Evolutionary conservation across 139 green algal genomes (phyloP), one percentile per base, ranked within the genome.

Genomic region (Auxenochlorella pyrenoidosa): DNA sequence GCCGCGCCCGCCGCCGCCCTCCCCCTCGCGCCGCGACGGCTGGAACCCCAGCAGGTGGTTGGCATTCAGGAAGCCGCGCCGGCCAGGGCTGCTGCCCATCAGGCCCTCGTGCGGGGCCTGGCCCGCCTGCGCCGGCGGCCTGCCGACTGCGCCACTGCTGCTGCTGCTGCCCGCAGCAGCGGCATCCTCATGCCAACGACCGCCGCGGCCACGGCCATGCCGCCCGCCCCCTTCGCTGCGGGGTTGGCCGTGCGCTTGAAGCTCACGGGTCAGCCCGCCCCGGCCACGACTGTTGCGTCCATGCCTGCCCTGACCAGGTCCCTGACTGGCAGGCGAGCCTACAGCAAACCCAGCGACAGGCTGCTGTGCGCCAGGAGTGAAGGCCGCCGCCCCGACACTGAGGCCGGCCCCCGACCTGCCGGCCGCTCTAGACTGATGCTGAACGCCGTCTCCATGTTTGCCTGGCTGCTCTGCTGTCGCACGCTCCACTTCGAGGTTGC

Each of bases 1-100:
- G 40, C 63, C 28, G 63, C 63, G 28, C 36, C 79, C 32, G 16
- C 81, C 65, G 63, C 63, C 30, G 63, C 24, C 32, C 58, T 66
- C 65, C 26, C 41, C 68, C 36, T 77, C 81, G 41, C 65, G 63
- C 65, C 81, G n/a, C 5, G 26, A 63, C 15, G 54, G 66, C 40
- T 86, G 79, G 38, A 89, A 86, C 13, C n/a, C 66, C 32, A 86
- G 79, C 47, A 89, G 79, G 78, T 86, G 78, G 70, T 85, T 82
- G 36, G 78, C 86, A 32, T n/a, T 21, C 3, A 65, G 30, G 32
- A 44, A 82, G 16, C 81, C 65, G 8, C 65, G 30, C 58, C 79
- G 40, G 36, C 79, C 79, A 3, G 79, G 79, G 60, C 58, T 75
- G 79, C 34, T 84, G 36, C 79, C 79, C n/a, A 84, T 21, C 58